phyloP scores from a whole-genome alignment of 2,329 filamentous ascomycete genomes.

The Diaporthe citrichinensis region DNA sequence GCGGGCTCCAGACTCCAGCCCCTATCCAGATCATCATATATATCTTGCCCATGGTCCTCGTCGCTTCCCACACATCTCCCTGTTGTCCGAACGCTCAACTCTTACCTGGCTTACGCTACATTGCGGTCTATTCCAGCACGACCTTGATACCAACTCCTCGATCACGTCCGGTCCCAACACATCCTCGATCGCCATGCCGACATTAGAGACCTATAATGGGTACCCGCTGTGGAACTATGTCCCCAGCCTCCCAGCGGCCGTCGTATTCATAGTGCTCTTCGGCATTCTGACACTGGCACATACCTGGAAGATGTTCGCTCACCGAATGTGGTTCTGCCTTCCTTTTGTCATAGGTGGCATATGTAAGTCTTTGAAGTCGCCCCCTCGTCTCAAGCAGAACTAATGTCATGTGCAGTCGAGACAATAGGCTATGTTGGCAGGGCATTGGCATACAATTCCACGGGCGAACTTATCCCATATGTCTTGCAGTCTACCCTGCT shows the following conservation, averaged over 20 bases:
- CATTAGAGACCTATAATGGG: constrained; percentile 4
- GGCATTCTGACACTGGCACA: neutral
- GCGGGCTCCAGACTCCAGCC: neutral
- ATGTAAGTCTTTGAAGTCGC: constrained; percentile 53
- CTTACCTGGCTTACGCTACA: neutral
- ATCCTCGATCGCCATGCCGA: neutral
- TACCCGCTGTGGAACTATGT: constrained; percentile 11
- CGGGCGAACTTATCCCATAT: constrained; percentile 8
- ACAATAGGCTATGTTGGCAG: constrained; percentile 27
- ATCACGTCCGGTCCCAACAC: neutral
- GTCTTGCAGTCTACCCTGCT: constrained; percentile 28
- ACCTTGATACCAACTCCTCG: neutral
- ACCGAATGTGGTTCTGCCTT: constrained; percentile 64
- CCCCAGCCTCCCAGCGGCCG: neutral
- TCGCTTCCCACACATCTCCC: neutral
- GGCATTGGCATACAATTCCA: constrained; percentile 1
- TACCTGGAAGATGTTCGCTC: constrained; percentile 48
- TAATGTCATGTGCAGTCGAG: neutral
- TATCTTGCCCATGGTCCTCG: neutral
- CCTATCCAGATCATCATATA: neutral
- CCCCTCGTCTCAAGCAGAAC: neutral
- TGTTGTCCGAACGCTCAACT: too few species aligned
- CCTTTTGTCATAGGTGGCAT: constrained; percentile 65
- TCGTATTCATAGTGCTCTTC: constrained; percentile 3
- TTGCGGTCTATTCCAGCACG: neutral